Conservation (phyloP, 2,329 filamentous ascomycete genomes). For the Arthrobotrys sinensis region DNA sequence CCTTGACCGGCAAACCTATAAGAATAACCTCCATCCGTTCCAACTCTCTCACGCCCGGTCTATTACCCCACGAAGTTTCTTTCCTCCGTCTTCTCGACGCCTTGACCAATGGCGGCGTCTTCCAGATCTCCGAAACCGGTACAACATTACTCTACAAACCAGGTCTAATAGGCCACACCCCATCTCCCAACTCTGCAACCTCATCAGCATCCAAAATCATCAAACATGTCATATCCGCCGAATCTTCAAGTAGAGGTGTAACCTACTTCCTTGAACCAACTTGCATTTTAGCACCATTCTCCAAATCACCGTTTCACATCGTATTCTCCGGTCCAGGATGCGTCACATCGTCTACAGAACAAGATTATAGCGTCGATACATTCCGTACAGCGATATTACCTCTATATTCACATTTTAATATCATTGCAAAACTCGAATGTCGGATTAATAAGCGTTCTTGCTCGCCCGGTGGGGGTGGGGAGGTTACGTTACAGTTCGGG, state of each 20-base stretch:
- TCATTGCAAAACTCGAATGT: constrained; percentile 87
- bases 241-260: constrained; percentile 82
- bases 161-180: constrained; percentile 80
- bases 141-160: constrained; percentile 93
- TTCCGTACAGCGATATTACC: constrained; percentile 94
- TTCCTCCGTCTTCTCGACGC: constrained; percentile 94
- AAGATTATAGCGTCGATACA: constrained; percentile 92
- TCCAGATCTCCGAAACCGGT: constrained; percentile 96
- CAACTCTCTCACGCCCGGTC: constrained; percentile 87
- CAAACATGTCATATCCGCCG: constrained; percentile 80
- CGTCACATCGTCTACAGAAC: constrained; percentile 88
- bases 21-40: constrained; percentile 95
- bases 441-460: constrained; percentile 85
- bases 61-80: constrained; percentile 92
- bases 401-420: constrained; percentile 90
- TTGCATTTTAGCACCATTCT: constrained; percentile 91
- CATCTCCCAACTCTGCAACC: constrained; percentile 55
- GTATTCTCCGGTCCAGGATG: constrained; percentile 91
- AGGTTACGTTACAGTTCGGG: constrained; percentile 93
- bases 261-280: constrained; percentile 93
- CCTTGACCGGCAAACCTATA: constrained; percentile 88
- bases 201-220: constrained; percentile 77
- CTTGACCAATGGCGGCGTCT: constrained; percentile 92
- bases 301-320: constrained; percentile 91
- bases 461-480: constrained; percentile 82